Base-by-base conservation (phyloP, 352 stramenopile species). In the Phytophthora niederhauseri region DNA sequence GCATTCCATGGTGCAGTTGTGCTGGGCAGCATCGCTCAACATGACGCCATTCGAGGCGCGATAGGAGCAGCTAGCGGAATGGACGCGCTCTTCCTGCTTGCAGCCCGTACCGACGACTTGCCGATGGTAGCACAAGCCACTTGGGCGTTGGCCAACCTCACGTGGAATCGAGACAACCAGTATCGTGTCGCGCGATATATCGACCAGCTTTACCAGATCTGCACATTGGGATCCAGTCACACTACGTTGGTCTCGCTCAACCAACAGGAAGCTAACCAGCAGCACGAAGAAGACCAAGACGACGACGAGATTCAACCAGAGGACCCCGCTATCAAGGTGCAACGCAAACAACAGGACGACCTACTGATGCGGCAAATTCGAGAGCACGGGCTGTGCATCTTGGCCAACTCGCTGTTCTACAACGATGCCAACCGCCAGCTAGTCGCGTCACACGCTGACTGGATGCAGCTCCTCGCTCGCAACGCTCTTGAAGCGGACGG, bases 381-480 rank as follows among this genome's bases (percentile, higher is more conserved):
- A 26, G 81, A 90, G 49, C 78, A 94, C 57, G 87, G 73, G 0
- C 54, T 97, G 30, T 90, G 82, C 41, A 77, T 92, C 45, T 45
- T 97, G 1, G 92, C 89, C 6, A 98, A 98, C 70, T 66, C 74
- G 7, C 73, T 98, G 3, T 98, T 96, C 58, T 98, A 96, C 75
- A 94, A 98, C 62, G 89, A 97, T n/a, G 82, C 82, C 24, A 98
- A 97, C 55, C 90, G 92, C 1, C 72, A 81, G 26, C 72, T 94
- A 30, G 64, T 97, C 8, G 82, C 84, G 2, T 71, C 72, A 0
- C 67, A 91, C 28, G 46, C 65, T 2, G 45, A 70, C 11, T 95
- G 87, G 75, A 84, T 97, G 66, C 57, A 69, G 31, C 56, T 91
- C 11, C 67, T 97, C 6, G 66, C 87, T 52, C 77, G 76, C 55